Evolutionary conservation across 306 rosid species (phyloP).

Genomic region (Cicer cuneatum): DNA sequence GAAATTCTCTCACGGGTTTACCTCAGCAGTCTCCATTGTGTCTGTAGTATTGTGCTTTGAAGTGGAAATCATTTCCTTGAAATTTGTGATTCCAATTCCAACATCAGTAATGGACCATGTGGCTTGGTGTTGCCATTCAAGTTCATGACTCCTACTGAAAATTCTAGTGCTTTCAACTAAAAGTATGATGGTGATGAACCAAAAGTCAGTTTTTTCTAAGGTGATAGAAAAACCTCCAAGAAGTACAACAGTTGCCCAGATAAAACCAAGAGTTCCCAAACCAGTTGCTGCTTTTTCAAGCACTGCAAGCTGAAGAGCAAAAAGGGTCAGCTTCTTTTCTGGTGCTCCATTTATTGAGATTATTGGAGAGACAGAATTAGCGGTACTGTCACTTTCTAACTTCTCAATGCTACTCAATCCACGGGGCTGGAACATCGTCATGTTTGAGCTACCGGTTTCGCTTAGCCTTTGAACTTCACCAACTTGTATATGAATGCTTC

Average conservation of each 20-base stretch:
- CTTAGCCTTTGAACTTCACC: conserved; percentile 49
- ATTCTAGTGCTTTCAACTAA: conserved; percentile 82
- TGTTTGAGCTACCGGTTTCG: conserved; percentile 50
- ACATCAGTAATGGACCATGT: conserved; percentile 80
- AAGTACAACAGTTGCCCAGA: conserved; percentile 95
- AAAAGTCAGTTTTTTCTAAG: conserved; percentile 70
- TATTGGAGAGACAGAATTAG: conserved; percentile 33
- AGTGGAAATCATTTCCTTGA: not conserved
- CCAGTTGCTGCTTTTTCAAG: conserved; percentile 87
- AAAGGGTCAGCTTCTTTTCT: conserved; percentile 83
- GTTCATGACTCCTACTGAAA: conserved; percentile 91
- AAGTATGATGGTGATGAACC: conserved; percentile 83
- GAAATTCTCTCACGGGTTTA: too few species aligned
- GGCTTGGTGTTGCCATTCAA: conserved; percentile 96
- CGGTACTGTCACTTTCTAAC: conserved; percentile 52
- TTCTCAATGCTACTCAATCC: conserved; percentile 43
- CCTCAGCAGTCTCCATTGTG: too few species aligned
- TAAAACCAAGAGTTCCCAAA: conserved; percentile 84
- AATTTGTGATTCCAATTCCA: conserved; percentile 27
- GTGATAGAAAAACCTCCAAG: conserved; percentile 84
- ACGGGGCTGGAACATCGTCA: conserved; percentile 62
- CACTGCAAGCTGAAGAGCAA: conserved; percentile 85
- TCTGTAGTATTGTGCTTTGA: not conserved
- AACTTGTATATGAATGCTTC: conserved; percentile 57
- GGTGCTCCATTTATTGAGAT: conserved; percentile 54